phyloP scores from a whole-genome alignment of 768 basidiomycete species.

The Tricholoma sp. region DNA sequence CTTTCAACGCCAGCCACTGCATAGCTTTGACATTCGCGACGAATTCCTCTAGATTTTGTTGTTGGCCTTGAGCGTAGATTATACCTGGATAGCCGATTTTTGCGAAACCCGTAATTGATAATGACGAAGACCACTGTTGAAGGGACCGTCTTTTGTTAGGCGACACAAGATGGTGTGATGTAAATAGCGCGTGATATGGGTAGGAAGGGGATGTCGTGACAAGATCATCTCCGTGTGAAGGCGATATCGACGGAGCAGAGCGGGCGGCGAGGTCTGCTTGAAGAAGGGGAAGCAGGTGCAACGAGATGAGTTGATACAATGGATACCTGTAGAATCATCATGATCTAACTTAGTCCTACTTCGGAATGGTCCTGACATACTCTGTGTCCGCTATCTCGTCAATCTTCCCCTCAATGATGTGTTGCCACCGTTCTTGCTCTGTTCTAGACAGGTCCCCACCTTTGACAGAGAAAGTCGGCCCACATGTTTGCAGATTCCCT shows the following conservation, averaged over 20 bases:
- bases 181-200: constrained; percentile 57
- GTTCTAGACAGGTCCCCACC: constrained; percentile 40
- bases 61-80: constrained; percentile 62
- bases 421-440: constrained; percentile 48
- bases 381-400: constrained; percentile 31
- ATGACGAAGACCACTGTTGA: constrained; percentile 49
- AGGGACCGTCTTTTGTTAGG: constrained; percentile 56
- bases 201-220: constrained; percentile 3
- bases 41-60: constrained; percentile 54
- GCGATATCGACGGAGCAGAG: neutral
- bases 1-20: constrained; percentile 72
- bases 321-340: constrained; percentile 43
- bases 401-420: constrained; percentile 30
- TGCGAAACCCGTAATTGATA: constrained; percentile 58
- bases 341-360: neutral
- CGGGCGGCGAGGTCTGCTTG: constrained; percentile 30
- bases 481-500: constrained; percentile 3
- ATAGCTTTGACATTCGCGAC: constrained; percentile 63
- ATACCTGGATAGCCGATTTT: constrained; percentile 75
- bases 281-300: constrained; percentile 53
- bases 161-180: constrained; percentile 70
- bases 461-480: constrained; percentile 33
- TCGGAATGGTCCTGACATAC: constrained; percentile 13
- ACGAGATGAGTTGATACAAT: constrained; percentile 52
- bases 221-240: neutral